Conservation (phyloP, 192 early-diverging fungal genomes). For the Spizellomyces punctatus region DNA sequence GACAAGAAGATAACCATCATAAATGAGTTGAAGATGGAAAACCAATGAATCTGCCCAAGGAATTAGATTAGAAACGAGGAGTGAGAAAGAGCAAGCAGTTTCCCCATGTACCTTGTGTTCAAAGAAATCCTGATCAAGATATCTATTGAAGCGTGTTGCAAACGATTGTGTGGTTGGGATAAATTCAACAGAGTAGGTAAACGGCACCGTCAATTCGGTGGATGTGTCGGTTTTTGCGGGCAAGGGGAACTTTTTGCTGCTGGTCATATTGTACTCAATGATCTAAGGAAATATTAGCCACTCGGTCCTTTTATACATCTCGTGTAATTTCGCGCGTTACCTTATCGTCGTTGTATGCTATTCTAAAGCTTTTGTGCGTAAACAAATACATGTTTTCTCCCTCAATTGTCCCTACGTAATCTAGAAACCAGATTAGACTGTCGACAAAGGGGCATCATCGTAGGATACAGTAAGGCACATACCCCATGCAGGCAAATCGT, state of each 20-base stretch:
- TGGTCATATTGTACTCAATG: constrained; percentile 38
- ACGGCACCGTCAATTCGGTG: constrained; percentile 48
- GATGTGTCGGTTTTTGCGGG: neutral
- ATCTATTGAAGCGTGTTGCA: constrained; percentile 82
- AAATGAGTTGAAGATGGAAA: constrained; percentile 90
- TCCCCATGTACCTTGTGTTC: constrained; percentile 73
- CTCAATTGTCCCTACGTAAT: constrained; percentile 42
- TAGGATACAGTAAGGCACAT: neutral
- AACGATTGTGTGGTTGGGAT: constrained; percentile 53
- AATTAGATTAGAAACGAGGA: too few species aligned
- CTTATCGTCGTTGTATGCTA: constrained; percentile 65
- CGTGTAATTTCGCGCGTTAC: constrained; percentile 30
- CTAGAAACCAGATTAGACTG: constrained; percentile 10
- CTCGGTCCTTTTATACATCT: neutral
- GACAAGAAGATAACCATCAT: constrained; percentile 91
- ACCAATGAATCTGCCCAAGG: constrained; percentile 80
- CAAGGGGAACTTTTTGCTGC: constrained; percentile 13
- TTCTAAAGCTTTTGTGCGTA: constrained; percentile 62
- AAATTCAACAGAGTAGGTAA: constrained; percentile 78
- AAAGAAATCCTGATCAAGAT: constrained; percentile 76
- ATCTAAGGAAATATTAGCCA: constrained; percentile 57
- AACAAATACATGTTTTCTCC: constrained; percentile 47
- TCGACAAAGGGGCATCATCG: neutral
- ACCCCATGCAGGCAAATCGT: constrained; percentile 64
- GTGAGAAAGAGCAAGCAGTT: too few species aligned